Conservation (phyloP, 371 early-diverging fungal species). For the Mortierella polycephala region DNA sequence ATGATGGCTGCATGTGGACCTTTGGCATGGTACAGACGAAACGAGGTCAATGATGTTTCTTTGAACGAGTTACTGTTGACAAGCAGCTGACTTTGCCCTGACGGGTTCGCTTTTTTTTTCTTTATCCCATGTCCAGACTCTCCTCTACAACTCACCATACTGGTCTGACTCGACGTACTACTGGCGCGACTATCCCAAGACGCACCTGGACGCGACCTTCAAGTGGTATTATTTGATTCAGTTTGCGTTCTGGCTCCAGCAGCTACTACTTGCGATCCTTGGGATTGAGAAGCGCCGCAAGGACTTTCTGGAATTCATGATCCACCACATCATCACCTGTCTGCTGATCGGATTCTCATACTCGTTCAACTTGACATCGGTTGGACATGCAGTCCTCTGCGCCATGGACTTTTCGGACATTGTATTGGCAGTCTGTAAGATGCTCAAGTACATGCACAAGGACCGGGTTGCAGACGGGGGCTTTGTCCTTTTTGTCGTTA, state of each 20-base stretch:
- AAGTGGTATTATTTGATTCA: slow-evolving; percentile 86
- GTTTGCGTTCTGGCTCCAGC: slow-evolving; percentile 85
- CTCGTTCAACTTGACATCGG: slow-evolving; percentile 76
- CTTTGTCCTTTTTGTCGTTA: slow-evolving; percentile 80
- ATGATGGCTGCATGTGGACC: slow-evolving; percentile 69
- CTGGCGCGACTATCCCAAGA: slow-evolving; percentile 81
- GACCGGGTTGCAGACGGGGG: slow-evolving; percentile 71
- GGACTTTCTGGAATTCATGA: slow-evolving; percentile 80
- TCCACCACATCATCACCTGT: slow-evolving; percentile 87
- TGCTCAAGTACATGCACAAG: slow-evolving; percentile 77
- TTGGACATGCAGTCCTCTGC: slow-evolving; percentile 84
- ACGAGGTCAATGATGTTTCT: neutral
- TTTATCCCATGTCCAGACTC: slow-evolving; percentile 46
- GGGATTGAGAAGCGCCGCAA: slow-evolving; percentile 80
- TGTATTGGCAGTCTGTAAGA: slow-evolving; percentile 77
- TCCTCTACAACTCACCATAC: slow-evolving; percentile 71
- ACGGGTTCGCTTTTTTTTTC: neutral
- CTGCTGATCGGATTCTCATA: slow-evolving; percentile 76
- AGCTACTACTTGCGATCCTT: slow-evolving; percentile 70
- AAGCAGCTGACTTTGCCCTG: neutral
- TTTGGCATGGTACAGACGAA: slow-evolving; percentile 66
- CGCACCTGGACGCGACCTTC: slow-evolving; percentile 58
- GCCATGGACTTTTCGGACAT: slow-evolving; percentile 88
- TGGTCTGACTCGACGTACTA: slow-evolving; percentile 76
- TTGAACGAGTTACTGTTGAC: neutral